Evolutionary conservation across 2,329 filamentous ascomycete genomes (phyloP).

Genomic region (Microcera coccophila): DNA sequence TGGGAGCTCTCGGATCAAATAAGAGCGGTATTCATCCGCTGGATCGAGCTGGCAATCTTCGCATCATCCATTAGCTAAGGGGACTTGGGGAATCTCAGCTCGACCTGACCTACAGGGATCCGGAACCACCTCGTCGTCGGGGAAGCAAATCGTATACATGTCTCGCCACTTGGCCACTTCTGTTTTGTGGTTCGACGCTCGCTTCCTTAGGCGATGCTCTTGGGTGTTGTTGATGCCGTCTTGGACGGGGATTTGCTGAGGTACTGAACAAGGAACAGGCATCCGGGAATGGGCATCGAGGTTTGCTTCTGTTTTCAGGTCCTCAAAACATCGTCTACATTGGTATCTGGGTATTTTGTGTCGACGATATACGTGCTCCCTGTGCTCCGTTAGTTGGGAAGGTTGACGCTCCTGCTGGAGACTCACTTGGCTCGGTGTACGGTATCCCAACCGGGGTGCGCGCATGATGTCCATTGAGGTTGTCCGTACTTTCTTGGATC

Average conservation of each 20-base stretch:
- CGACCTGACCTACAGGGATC: background rate
- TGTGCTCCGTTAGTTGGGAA: background rate
- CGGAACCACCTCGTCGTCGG: background rate
- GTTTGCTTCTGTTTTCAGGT: background rate
- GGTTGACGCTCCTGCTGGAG: no score
- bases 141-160: background rate
- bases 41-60: no score
- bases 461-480: background rate
- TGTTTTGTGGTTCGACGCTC: background rate
- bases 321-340: background rate
- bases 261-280: background rate
- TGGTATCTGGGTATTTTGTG: background rate
- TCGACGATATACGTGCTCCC: background rate
- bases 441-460: background rate
- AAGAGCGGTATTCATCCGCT: no score
- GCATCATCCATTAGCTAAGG: no score
- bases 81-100: no score
- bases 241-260: background rate
- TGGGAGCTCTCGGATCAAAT: no score
- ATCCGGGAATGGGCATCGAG: background rate
- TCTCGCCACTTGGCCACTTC: background rate
- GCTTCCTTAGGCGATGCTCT: background rate
- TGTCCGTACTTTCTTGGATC: background rate
- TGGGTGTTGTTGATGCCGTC: background rate
- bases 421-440: background rate